Conservation (phyloP, 23 red algal genomes). For the Chondrus crispus region DNA sequence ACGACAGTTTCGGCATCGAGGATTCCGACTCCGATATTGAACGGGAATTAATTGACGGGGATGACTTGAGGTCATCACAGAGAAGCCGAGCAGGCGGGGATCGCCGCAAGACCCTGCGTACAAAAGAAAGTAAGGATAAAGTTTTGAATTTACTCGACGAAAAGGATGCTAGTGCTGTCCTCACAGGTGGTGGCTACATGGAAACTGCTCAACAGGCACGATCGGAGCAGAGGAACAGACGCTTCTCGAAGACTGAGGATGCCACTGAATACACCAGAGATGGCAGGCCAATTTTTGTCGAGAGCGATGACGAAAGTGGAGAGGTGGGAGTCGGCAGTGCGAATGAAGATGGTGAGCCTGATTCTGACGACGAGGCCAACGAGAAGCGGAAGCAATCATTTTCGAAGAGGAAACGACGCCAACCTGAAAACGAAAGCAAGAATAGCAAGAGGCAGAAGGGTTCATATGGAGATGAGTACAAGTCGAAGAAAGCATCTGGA, state of each 20-base stretch:
- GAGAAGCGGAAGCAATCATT: background rate
- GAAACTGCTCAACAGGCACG: background rate
- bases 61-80: background rate
- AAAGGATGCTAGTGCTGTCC: background rate
- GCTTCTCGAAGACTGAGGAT: background rate
- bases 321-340: slow-evolving; percentile 5
- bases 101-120: background rate
- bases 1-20: background rate
- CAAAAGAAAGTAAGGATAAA: background rate
- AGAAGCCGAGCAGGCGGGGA: background rate
- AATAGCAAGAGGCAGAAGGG: slow-evolving; percentile 49
- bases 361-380: slow-evolving; percentile 32
- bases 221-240: background rate
- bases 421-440: background rate
- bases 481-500: slow-evolving; percentile 32
- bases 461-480: slow-evolving; percentile 65
- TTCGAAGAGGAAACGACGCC: background rate
- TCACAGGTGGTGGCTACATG: background rate
- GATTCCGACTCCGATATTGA: slow-evolving; percentile 65
- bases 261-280: slow-evolving; percentile 51
- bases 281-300: slow-evolving; percentile 72
- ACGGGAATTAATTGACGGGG: slow-evolving; percentile 57
- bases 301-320: slow-evolving; percentile 59
- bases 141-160: slow-evolving; percentile 48
- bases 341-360: background rate